phyloP scores from a whole-genome alignment of 2,329 filamentous ascomycete genomes.

The Microdochium bolleyi region DNA sequence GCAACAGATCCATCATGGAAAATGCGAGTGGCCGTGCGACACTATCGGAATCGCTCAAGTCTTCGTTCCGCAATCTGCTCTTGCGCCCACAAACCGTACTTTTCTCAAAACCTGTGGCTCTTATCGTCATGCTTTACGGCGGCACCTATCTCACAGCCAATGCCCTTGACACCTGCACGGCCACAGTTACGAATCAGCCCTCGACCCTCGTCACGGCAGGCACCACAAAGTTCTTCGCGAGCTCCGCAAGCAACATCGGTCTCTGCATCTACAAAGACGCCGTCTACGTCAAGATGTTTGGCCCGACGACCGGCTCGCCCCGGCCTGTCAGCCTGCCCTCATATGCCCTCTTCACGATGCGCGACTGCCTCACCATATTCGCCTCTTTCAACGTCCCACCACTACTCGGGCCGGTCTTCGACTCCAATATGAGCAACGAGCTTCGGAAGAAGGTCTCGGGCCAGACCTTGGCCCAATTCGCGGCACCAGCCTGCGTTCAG shows the following conservation, averaged over 20 bases:
- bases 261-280: constrained; percentile 87
- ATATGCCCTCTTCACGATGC: constrained; percentile 70
- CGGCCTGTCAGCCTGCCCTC: constrained; percentile 59
- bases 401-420: constrained; percentile 63
- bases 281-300: constrained; percentile 77
- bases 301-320: constrained; percentile 43
- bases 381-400: constrained; percentile 86
- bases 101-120: constrained; percentile 56
- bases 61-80: constrained; percentile 48
- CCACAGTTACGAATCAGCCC: constrained; percentile 50
- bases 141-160: constrained; percentile 89
- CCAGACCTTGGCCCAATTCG: constrained; percentile 67
- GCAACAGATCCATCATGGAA: constrained; percentile 64
- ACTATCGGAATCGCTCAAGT: constrained; percentile 49
- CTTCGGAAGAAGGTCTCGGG: constrained; percentile 41
- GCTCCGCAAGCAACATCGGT: constrained; percentile 73
- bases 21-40: constrained; percentile 65
- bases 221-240: constrained; percentile 72
- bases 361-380: constrained; percentile 86
- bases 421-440: constrained; percentile 42
- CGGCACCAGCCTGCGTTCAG: constrained; percentile 73
- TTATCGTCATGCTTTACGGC: constrained; percentile 72
- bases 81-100: constrained; percentile 53
- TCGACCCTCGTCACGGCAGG: constrained; percentile 63
- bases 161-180: constrained; percentile 69